Evolutionary conservation across 441 rosid genomes (phyloP), one percentile per base, ranked within the genome.

Genomic region (Melastoma candidum): DNA sequence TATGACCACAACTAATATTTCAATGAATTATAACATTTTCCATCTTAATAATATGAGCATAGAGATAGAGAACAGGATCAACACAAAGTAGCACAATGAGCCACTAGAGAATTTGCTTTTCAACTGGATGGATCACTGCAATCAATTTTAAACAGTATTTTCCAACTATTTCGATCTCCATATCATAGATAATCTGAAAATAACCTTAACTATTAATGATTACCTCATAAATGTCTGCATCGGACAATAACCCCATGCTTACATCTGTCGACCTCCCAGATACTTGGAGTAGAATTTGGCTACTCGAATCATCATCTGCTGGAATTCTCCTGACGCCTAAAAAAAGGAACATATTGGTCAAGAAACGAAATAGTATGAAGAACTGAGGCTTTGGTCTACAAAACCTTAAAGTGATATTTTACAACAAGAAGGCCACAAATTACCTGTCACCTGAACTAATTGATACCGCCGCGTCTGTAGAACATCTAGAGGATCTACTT

Each of bases 361-460:
- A 9, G 10, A 45, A 55, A 6, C 7, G 49, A n/a, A 10, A 45
- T 22, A 25, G 6, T 2, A 24, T 22, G 29, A 17, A 56, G 14
- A 46, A 10, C 27, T 13, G 29, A 27, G 11, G 39, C 46, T n/a
- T 9, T 25, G 2, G 24, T 52, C 56, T 36, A 45, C 46, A 52
- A 4, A 22, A 14, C 41, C 41, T 36, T 36, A 36, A 36, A 36
- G 41, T 9, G 7, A 4, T 36, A 36, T 6, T 1, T 36, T 36
- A 36, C 41, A 36, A 36, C 41, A n/a, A 52, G 2, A 39, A 10
- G 12, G 17, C 14, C 36, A 9, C 17, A 12, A 52, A 44, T 57
- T 71, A 82, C 89, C 89, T 66, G 63, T 73, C 14, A 82, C 80
- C 69, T 66, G 72, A 57, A 67, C 61, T 29, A 79, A 74, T 59